Base-by-base conservation (phyloP, 2,329 filamentous ascomycete species). In the Verticillium alfalfae region DNA sequence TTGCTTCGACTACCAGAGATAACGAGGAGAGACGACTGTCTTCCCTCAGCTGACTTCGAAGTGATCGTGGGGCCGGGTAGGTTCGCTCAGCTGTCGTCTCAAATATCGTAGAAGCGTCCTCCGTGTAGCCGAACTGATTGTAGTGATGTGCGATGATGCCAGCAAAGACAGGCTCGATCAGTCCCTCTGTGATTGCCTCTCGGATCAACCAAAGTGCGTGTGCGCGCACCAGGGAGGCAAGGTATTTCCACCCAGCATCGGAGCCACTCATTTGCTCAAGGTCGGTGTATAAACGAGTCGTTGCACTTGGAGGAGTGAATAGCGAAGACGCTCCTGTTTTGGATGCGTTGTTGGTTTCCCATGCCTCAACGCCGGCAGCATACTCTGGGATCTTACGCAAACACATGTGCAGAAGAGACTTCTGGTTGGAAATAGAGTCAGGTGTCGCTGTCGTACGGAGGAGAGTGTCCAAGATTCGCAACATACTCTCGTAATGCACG, bases 351-450 rank as follows among this genome's bases (percentile, higher is more conserved):
- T 70, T 65, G 36, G 69, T 68, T 59, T 80, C 75, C 71, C 74
- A 74, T 1, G 70, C 69, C 61, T 83, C 78, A n/a, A 82, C 76
- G 37, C 75, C 73, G 1, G 71, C 67, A 37, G 84, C 78, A 64
- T 79, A 83, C 16, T 73, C 71, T 1, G 82, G 82, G 15, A 85
- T 71, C 63, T 75, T 77, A 59, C 77, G 73, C 6, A 85, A 72
- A 61, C 80, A 82, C 75, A 81, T 79, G 22, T 77, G 76, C 18
- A 84, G 63, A 10, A 85, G 72, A 5, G 81, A 81, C 34, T 72
- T 76, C 13, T 52, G 54, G 5, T 26, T 58, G 7, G 41, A 39
- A 12, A 54, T 5, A 15, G 31, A 15, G 12, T 56, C 26, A 2
- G 8, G 45, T 5, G 18, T 36, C 9, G 36, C 54, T 4, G 73